phyloP scores from a whole-genome alignment of 495 filamentous ascomycete species.

The Trichodelitschia bisporula region DNA sequence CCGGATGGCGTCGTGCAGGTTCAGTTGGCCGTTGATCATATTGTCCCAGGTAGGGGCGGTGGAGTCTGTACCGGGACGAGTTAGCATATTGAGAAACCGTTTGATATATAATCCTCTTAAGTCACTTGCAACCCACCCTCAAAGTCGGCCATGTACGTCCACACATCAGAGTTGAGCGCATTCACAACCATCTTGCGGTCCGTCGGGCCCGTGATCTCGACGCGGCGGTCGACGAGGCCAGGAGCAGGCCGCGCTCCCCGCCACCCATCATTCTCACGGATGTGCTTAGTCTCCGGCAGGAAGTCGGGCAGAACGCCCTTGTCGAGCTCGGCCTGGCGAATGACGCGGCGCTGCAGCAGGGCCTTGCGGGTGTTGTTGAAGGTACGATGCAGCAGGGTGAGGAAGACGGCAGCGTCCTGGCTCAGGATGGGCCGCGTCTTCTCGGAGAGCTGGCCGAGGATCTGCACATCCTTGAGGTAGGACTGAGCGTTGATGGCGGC shows the following conservation, averaged over 20 bases:
- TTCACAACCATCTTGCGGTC: conserved; percentile 99
- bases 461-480: conserved; percentile 67
- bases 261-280: conserved; percentile 88
- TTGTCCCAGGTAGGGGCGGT: conserved; percentile 97
- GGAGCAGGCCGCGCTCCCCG: conserved; percentile 83
- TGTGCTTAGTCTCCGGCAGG: conserved; percentile 84
- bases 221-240: conserved; percentile 75
- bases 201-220: conserved; percentile 97
- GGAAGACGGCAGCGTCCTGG: conserved; percentile 71
- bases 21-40: conserved; percentile 97
- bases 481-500: conserved; percentile 21
- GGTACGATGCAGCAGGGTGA: conserved; percentile 5
- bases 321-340: conserved; percentile 87
- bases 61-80: conserved; percentile 36
- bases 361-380: conserved; percentile 4
- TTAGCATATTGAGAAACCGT: not conserved
- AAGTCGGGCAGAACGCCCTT: conserved; percentile 82
- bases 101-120: not conserved
- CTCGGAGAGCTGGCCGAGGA: conserved; percentile 56
- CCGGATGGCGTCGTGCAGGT: conserved; percentile 92
- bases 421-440: conserved; percentile 75
- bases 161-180: conserved; percentile 87
- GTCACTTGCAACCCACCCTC: no score
- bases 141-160: conserved; percentile 99
- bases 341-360: conserved; percentile 25